Evolutionary conservation across 192 early-diverging fungal genomes (phyloP), one percentile per base, ranked within the genome.

Genomic region (Spizellomyces sp.): DNA sequence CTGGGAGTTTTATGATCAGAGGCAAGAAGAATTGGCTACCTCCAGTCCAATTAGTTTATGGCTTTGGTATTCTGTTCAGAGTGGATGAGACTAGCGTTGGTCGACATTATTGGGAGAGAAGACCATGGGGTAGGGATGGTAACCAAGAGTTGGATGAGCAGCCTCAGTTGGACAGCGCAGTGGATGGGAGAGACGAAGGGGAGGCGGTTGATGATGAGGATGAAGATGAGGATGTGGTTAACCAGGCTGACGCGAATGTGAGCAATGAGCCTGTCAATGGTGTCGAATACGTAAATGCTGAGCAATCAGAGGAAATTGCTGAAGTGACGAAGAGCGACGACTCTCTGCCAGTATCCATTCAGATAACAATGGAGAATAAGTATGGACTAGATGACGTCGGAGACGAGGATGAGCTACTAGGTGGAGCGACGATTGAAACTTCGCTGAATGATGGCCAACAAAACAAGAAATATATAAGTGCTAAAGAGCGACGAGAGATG

Each of bases 21-120:
- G 96, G 94, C 48, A 94, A 95, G 79, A 99, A 98, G 80, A 92
- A 93, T 75, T 94, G 89, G 76, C 80, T 98, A 71, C 96, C 97
- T 7, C 93, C 96, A 6, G 88, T 91, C 15, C 96, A 96, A 79
- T 78, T 99, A 5, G 89, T 96, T 0, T 98, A 96, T 73, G 97
- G 97, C n/a, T 93, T 96, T 79, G 97, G 93, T n/a, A 82, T 96
- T 52, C 36, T 96, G 50, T 99, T 99, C 81, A 83, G 87, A 48
- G 75, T 98, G 52, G 96, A 98, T 66, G 95, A 96, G 45, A 84
- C 87, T 27, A 81, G 55, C 21, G 54, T 91, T 61, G 88, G 82
- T 8, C 81, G 91, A 44, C 97, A 98, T 79, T 76, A 88, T 19
- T 86, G 84, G 54, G 93, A 94, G 45, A 73, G 93, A 43, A 65